phyloP scores from a whole-genome alignment of 805 yeast genomes.

The Barnettozyma pratensis region DNA sequence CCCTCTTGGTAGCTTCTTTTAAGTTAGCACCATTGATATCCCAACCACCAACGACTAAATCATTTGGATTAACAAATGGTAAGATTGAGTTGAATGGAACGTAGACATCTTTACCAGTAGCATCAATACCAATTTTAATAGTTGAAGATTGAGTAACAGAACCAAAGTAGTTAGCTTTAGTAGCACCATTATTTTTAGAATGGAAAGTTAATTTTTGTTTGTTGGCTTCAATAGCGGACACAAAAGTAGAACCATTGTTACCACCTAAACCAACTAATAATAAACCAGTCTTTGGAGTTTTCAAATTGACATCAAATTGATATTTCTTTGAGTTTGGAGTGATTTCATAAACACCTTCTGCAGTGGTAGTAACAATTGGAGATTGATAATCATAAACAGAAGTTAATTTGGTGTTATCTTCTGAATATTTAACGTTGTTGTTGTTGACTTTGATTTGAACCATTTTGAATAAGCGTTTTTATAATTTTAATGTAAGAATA shows the following conservation, averaged over 20 bases:
- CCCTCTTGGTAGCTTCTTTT: slow-evolving; percentile 75
- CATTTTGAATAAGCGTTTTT: slow-evolving; percentile 14
- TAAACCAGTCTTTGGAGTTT: slow-evolving; percentile 80
- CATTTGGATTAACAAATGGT: slow-evolving; percentile 88
- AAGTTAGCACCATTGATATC: slow-evolving; percentile 74
- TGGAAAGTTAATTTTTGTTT: slow-evolving; percentile 71
- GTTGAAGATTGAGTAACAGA: slow-evolving; percentile 94
- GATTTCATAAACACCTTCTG: slow-evolving; percentile 47
- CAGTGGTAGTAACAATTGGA: slow-evolving; percentile 55
- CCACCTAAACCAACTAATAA: slow-evolving; percentile 95
- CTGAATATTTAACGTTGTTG: slow-evolving; percentile 46
- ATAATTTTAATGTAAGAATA: not conserved
- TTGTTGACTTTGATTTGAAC: slow-evolving; percentile 44
- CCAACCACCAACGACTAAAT: slow-evolving; percentile 91
- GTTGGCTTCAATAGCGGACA: slow-evolving; percentile 83
- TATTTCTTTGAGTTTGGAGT: slow-evolving; percentile 69
- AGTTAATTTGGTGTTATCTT: slow-evolving; percentile 37
- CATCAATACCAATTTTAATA: slow-evolving; percentile 81
- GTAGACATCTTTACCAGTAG: slow-evolving; percentile 75
- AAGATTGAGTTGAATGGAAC: slow-evolving; percentile 88
- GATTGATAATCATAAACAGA: slow-evolving; percentile 63
- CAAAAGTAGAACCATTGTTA: slow-evolving; percentile 89
- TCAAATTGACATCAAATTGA: slow-evolving; percentile 80
- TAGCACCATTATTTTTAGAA: slow-evolving; percentile 66
- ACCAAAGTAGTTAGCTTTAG: slow-evolving; percentile 77